Base-by-base conservation (phyloP, 2,329 filamentous ascomycete species). In the Beauveria medogensis region DNA sequence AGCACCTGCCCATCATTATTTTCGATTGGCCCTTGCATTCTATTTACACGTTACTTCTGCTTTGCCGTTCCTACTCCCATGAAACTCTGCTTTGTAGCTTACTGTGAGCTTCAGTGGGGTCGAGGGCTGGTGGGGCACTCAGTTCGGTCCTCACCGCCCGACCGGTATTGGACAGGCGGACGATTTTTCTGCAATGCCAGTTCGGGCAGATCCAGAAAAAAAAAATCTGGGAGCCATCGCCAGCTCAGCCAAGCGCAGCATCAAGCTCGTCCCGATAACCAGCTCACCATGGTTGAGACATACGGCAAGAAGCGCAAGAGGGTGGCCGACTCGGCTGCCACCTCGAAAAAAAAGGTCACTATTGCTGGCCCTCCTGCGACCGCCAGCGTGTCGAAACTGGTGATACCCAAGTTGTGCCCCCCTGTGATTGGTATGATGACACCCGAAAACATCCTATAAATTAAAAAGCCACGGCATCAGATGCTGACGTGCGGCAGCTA, bases 291-390 rank as follows among this genome's bases (percentile, higher is more conserved):
- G 77, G 72, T 71, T 37, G 72, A 74, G 53, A 62, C 68, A 44
- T 75, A 70, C 62, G 72, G 68, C 61, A 80, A 80, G 69, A 85
- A 86, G 72, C 76, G 82, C 61, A 85, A 85, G 73, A 76, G 80
- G 63, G 73, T 74, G 20, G 74, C 74, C 43, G 76, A 78, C 12
- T 68, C 71, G 44, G 67, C 70, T 2, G 69, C 72, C 2, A 77
- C 77, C 60, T 71, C 76, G 26, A 79, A 80, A 64, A 85, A 78
- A 71, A 84, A 83, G 71, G 77, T 80, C n/a, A 74, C 76, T 52
- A 72, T 81, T 46, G 74, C 80, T 65, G 69, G 72, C n/a, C 64
- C 72, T 18, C 67, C 73, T 53, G 64, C 73, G 26, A 74, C 70
- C 40, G 73, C 81, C 59, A 77, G 72, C 47, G 74, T 85, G 34